A percentile compares a stretch with the other conserved stretches of the same genome.
These are phyloP conservation scores for Penicillium nordicum DNA, from an alignment of 2,329 filamentous ascomycete genomes.

Conservation along the genomic window DNA sequence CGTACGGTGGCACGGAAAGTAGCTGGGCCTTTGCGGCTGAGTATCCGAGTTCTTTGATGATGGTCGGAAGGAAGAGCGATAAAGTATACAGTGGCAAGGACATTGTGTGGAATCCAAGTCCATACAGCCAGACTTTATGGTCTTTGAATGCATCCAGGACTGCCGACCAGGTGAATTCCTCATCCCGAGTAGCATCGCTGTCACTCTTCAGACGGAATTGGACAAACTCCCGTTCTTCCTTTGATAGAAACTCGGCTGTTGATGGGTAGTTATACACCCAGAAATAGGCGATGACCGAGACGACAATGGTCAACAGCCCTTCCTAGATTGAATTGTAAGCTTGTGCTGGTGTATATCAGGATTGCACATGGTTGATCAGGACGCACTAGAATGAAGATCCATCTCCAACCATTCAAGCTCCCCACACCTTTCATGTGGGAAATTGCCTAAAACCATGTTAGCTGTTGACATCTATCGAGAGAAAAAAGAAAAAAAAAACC, in stretches of 20 bases:
- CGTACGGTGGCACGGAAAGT: slow-evolving; percentile 63
- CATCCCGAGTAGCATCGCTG: slow-evolving; percentile 65
- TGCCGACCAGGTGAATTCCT: slow-evolving; percentile 65
- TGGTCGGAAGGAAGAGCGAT: slow-evolving; percentile 42
- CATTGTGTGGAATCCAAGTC: slow-evolving; percentile 42
- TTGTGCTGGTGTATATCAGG: background rate
- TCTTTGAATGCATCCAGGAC: slow-evolving; percentile 63
- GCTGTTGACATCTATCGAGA: background rate
- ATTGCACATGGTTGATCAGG: background rate
- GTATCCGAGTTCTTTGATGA: slow-evolving; percentile 45
- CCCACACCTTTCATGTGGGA: slow-evolving; percentile 47
- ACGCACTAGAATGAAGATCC: slow-evolving; percentile 59
- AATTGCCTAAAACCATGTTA: slow-evolving; percentile 41
- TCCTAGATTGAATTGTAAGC: slow-evolving; percentile 45
- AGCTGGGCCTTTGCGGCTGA: slow-evolving; percentile 47
- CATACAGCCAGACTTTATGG: slow-evolving; percentile 23
- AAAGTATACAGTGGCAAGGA: slow-evolving; percentile 54
- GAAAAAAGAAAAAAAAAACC: background rate
- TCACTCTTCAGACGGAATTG: slow-evolving; percentile 63
- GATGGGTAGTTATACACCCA: slow-evolving; percentile 44
- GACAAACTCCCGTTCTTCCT: slow-evolving; percentile 57
- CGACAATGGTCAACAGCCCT: slow-evolving; percentile 65
- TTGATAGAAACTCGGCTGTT: slow-evolving; percentile 41
- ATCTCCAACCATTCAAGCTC: slow-evolving; percentile 57
- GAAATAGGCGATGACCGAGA: slow-evolving; percentile 37